Evolutionary conservation across 1,139 yeast species (phyloP), one percentile per base, ranked within the genome.

Genomic region (Yamadazyma sp.): DNA sequence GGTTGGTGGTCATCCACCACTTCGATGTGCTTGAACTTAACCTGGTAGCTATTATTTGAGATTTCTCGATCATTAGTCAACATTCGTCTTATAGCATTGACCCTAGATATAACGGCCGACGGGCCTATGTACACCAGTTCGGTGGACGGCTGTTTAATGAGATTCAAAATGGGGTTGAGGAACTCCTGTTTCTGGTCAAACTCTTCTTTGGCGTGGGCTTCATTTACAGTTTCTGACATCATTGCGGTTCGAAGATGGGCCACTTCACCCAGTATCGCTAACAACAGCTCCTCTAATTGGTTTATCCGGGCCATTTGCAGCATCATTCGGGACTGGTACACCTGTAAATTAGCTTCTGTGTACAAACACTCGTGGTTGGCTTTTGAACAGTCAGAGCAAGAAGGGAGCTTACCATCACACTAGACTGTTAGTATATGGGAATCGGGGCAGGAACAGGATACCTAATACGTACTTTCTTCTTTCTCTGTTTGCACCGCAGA

Each of bases 41-140:
- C 26, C 31, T 39, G 39, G 14, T 26, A 25, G 29, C 35, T 34
- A 7, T 29, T 31, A 8, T 33, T 29, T 13, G 33, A 37, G 8
- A 40, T 28, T 6, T 47, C 45, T 33, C 42, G 39, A 20, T 42
- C 48, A 25, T 46, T 43, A 12, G 50, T 47, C n/a, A 47, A 28
- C 10, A 46, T 44, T 18, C 31, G 43, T 24, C 51, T 29, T 8
- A 47, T 46, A 10, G 51, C 50, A 28, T 47, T 50, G 13, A 46
- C 51, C 37, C 46, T 46, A 1, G 51, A 46, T 10, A 46, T 42
- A 2, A 47, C 42, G 1, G 50, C 51, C 12, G 46, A 36, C 28
- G 38, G 47, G 10, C 50, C 49, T 10, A 46, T 39, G 28, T 43
- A 43, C 3, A 42, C 25, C 15, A 35, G 25, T 6, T 35, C 42